Evolutionary conservation across 2,329 filamentous ascomycete genomes (phyloP), one percentile per base, ranked within the genome.

Genomic region (Davidsoniella neocaledoniae): DNA sequence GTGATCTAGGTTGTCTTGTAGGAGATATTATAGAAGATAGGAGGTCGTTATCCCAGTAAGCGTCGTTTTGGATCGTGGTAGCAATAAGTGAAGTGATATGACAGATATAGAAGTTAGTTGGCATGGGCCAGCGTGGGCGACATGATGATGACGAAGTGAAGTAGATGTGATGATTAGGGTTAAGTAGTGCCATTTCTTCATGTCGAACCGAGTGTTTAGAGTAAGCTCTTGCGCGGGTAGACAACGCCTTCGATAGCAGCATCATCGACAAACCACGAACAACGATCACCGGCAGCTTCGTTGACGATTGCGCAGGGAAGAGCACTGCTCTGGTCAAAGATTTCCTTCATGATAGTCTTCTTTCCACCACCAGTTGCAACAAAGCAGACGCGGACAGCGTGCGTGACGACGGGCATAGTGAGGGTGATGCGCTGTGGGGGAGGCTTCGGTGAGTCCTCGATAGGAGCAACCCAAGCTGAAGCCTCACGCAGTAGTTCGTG

Each of bases 181-280:
- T 9, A 23, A 23, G 21, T 23, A 33, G 5, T 33, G 29, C 6
- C 29, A 23, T 23, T 23, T 23, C 4, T 33, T 33, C 8, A 12
- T 33, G 29, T 9, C 3, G 29, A 33, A 9, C 7, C 21, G 26
- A n/a, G 12, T 36, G 26, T 46, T 57, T 57, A 75, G 60, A 77
- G 62, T 58, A 74, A 76, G 17, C 83, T 80, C 57, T 83, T 79
- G 61, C 83, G 74, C 21, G 88, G 86, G 61, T 86, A 95, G 54
- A 72, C 70, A 10, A 98, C 85, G 4, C 86, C 87, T 60, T 94
- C 82, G 10, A 93, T 79, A 43, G 91, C 90, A 4, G 83, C 71
- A 59, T 79, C 74, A 63, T 96, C 91, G 41, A 88, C 86, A 63
- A 98, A 96, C 91, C 91, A 98, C 67, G 80, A 91, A 60, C 87